Evolutionary conservation across 75 land plant species (phyloP).

Genomic region (Cryptomeria japonica): DNA sequence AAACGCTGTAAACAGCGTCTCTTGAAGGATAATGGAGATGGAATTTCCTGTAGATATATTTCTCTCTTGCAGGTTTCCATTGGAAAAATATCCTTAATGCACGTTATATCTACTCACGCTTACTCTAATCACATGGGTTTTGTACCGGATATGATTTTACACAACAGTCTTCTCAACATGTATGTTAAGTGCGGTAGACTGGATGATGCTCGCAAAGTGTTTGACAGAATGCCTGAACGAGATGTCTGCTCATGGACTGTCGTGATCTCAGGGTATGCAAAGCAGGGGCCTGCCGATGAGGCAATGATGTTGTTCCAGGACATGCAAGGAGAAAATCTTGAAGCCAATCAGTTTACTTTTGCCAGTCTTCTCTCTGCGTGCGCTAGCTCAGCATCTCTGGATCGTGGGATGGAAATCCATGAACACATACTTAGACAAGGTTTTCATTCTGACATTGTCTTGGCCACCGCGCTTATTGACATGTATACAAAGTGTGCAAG

Average conservation of each 20-base stretch:
- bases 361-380: conserved; percentile 57
- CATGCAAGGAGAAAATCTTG: conserved; percentile 32
- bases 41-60: neutral
- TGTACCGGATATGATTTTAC: conserved; percentile 18
- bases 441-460: conserved; percentile 38
- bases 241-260: conserved; percentile 71
- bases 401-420: conserved; percentile 52
- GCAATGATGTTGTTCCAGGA: conserved; percentile 37
- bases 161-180: conserved; percentile 46
- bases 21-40: neutral
- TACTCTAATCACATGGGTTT: neutral
- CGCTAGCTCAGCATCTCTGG: conserved; percentile 35
- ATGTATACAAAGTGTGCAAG: conserved; percentile 67
- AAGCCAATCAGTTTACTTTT: conserved; percentile 53
- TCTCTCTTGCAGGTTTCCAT: neutral
- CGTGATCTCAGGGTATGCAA: conserved; percentile 55
- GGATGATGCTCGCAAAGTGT: conserved; percentile 35
- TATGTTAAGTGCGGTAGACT: conserved; percentile 62
- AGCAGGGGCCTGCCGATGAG: conserved; percentile 31
- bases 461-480: conserved; percentile 51
- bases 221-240: conserved; percentile 39
- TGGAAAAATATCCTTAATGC: neutral
- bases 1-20: neutral
- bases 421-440: conserved; percentile 35
- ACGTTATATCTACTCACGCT: neutral